Percentiles rank a stretch among this genome's conserved stretches.
Evolutionary conservation across 2,329 filamentous ascomycete species (phyloP).

Genomic region (Cladosporium cucumerinum): DNA sequence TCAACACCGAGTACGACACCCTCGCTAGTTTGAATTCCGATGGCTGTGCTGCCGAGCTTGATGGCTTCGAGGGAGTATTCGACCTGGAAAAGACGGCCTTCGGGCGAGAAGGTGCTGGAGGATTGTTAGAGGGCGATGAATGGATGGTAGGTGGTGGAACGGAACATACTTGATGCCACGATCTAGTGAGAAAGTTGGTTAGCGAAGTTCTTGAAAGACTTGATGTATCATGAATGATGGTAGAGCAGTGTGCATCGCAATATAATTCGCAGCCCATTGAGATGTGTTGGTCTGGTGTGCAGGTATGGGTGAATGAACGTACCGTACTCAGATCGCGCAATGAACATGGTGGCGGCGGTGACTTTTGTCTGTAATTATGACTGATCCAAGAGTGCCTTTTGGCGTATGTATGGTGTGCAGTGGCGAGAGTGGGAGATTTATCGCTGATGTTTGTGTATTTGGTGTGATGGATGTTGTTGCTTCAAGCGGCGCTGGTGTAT

Average conservation of each 20-base stretch:
- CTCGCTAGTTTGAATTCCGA: conserved; percentile 90
- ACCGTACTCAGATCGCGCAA: conserved; percentile 99
- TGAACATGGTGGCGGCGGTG: conserved; percentile 69
- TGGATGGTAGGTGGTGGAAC: conserved; percentile 21
- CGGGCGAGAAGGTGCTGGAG: conserved; percentile 92
- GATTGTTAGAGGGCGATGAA: conserved; percentile 26
- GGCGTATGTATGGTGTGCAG: not conserved
- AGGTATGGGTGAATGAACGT: conserved; percentile 43
- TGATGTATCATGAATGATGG: not conserved
- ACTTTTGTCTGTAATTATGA: not conserved
- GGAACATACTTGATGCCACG: conserved; percentile 84
- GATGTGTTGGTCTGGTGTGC: not conserved
- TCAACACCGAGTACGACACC: conserved; percentile 96
- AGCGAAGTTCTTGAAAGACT: conserved; percentile 15
- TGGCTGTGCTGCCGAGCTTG: conserved; percentile 97
- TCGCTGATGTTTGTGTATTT: not conserved
- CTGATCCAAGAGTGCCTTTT: not conserved
- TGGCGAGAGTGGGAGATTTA: not conserved
- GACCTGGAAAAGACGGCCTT: conserved; percentile 99
- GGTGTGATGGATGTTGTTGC: not conserved
- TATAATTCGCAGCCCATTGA: not conserved
- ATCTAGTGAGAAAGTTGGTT: conserved; percentile 55
- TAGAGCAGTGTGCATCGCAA: not conserved
- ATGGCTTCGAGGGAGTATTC: conserved; percentile 99
- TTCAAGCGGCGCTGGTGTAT: not conserved